These are phyloP conservation scores for Leccinum variicolor DNA, from an alignment of 768 basidiomycete species.

Conservation along the genomic window DNA sequence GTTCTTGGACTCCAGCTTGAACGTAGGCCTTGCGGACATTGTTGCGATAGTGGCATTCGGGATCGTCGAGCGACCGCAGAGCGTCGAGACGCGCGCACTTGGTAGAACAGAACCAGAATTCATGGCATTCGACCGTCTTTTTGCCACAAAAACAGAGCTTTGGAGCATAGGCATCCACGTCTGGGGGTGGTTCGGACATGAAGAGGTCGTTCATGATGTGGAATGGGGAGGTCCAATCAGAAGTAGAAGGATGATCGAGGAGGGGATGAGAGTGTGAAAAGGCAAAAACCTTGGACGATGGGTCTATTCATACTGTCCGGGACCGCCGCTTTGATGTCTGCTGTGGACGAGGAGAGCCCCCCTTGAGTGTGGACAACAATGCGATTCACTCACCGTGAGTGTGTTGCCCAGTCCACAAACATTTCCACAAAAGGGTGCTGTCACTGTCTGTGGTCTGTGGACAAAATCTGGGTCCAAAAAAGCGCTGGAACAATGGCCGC, in stretches of 20 bases:
- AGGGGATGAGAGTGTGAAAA: not conserved
- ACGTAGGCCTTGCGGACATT: slow-evolving; percentile 14
- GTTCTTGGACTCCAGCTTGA: not conserved
- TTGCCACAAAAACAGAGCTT: slow-evolving; percentile 27
- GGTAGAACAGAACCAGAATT: slow-evolving; percentile 29
- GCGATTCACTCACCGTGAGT: not conserved
- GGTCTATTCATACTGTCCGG: slow-evolving; percentile 13
- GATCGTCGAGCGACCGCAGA: slow-evolving; percentile 21
- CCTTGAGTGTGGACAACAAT: slow-evolving; percentile 10
- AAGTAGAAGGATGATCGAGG: not conserved
- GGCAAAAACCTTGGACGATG: not conserved
- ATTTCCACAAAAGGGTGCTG: not conserved
- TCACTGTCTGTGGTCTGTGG: not conserved
- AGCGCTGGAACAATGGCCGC: not conserved
- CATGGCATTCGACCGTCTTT: slow-evolving; percentile 21
- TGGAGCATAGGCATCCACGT: slow-evolving; percentile 9
- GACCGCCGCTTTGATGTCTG: slow-evolving; percentile 6
- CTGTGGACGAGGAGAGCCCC: slow-evolving; percentile 2
- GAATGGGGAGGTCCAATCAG: not conserved
- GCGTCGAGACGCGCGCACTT: slow-evolving; percentile 27
- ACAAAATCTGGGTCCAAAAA: not conserved
- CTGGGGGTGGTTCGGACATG: slow-evolving; percentile 1
- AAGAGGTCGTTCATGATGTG: slow-evolving; percentile 1
- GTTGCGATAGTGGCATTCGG: slow-evolving; percentile 25
- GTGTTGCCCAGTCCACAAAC: not conserved